Evolutionary conservation across 495 filamentous ascomycete genomes (phyloP).

Genomic region (Penicillium verhagenii): DNA sequence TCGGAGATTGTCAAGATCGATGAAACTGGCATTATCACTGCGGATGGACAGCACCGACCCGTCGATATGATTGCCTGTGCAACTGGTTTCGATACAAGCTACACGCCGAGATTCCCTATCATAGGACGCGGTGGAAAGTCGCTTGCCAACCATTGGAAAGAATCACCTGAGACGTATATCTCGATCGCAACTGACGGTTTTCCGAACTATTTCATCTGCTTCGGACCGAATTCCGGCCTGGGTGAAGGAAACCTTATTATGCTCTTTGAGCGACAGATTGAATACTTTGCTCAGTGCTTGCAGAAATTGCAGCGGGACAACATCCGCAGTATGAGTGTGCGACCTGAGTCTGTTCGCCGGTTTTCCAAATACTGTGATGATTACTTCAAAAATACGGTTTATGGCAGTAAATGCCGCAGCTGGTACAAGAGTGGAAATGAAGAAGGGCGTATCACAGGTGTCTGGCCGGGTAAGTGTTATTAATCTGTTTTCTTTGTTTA

Average conservation of each 20-base stretch:
- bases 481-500: neutral
- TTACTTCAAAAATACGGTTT: slow-evolving; percentile 50
- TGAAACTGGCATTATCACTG: slow-evolving; percentile 45
- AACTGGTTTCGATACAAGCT: slow-evolving; percentile 53
- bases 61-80: slow-evolving; percentile 51
- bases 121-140: slow-evolving; percentile 46
- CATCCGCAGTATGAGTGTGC: slow-evolving; percentile 41
- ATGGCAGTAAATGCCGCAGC: slow-evolving; percentile 47
- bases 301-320: slow-evolving; percentile 51
- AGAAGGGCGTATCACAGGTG: slow-evolving; percentile 32
- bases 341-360: slow-evolving; percentile 38
- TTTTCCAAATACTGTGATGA: slow-evolving; percentile 48
- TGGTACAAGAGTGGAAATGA: slow-evolving; percentile 52
- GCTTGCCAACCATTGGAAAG: slow-evolving; percentile 50
- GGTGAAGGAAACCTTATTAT: slow-evolving; percentile 47
- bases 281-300: slow-evolving; percentile 53
- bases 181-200: slow-evolving; percentile 60
- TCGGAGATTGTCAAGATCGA: slow-evolving; percentile 43
- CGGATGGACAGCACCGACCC: slow-evolving; percentile 43
- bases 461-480: slow-evolving; percentile 42
- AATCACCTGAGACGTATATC: slow-evolving; percentile 56
- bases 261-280: slow-evolving; percentile 46
- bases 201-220: slow-evolving; percentile 62
- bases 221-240: slow-evolving; percentile 47
- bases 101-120: slow-evolving; percentile 49